Evolutionary conservation across 352 stramenopile genomes (phyloP).

Genomic region (Pythium sukuiense): DNA sequence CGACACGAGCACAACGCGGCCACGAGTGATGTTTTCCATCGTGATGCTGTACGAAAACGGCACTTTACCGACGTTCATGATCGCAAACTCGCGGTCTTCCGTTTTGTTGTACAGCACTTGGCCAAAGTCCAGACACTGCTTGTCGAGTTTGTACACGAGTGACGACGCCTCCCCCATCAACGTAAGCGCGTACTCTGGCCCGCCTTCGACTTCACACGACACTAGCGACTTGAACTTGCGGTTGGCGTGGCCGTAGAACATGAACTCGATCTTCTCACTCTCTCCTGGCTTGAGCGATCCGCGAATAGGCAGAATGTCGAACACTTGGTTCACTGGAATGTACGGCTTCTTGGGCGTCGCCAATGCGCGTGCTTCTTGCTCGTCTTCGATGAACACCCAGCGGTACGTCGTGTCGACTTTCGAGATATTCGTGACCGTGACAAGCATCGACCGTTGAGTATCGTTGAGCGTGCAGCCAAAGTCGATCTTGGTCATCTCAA

Average conservation of each 20-base stretch:
- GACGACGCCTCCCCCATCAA: constrained; percentile 91
- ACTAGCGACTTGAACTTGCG: constrained; percentile 88
- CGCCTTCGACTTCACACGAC: constrained; percentile 92
- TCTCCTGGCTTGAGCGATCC: constrained; percentile 85
- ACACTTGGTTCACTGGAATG: constrained; percentile 93
- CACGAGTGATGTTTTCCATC: constrained; percentile 37
- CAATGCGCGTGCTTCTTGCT: constrained; percentile 56
- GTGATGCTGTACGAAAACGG: constrained; percentile 84
- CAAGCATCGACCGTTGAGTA: constrained; percentile 87
- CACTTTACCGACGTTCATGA: constrained; percentile 93
- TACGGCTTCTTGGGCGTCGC: constrained; percentile 79
- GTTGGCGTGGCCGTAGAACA: constrained; percentile 93
- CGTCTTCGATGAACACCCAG: constrained; percentile 95
- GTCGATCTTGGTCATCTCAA: constrained; percentile 89
- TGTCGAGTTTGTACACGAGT: constrained; percentile 91
- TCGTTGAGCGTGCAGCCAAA: constrained; percentile 96
- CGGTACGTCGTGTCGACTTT: constrained; percentile 87
- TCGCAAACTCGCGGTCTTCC: constrained; percentile 91
- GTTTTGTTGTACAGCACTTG: constrained; percentile 92
- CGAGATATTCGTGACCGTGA: constrained; percentile 90
- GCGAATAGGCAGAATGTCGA: constrained; percentile 94
- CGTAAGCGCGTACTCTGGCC: constrained; percentile 91
- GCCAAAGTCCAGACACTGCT: constrained; percentile 91
- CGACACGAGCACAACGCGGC: constrained; percentile 68
- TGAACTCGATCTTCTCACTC: constrained; percentile 91